A percentile compares a stretch with the other conserved stretches of the same genome.
Evolutionary conservation across 2,329 filamentous ascomycete species (phyloP).

Genomic region (Diaporthe sp.): DNA sequence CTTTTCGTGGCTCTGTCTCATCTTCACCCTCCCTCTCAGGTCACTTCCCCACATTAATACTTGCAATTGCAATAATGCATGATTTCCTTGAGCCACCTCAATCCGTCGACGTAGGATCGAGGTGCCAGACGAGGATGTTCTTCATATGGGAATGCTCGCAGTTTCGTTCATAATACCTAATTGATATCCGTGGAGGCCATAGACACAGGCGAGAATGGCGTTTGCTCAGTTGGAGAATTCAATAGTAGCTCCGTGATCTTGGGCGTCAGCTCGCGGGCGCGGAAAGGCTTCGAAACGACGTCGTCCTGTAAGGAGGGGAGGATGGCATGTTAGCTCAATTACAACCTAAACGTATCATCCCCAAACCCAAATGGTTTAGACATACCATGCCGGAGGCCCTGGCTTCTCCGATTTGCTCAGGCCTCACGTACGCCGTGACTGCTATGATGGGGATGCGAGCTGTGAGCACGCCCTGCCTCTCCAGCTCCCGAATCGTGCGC

Average conservation of each 20-base stretch:
- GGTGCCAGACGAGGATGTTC: not conserved
- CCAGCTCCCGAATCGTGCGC: constrained; percentile 75
- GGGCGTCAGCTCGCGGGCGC: constrained; percentile 77
- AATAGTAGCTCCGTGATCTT: constrained; percentile 72
- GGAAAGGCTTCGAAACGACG: constrained; percentile 84
- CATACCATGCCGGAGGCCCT: constrained; percentile 79
- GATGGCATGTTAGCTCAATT: not conserved
- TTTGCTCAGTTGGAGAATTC: constrained; percentile 43
- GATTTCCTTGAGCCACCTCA: not conserved
- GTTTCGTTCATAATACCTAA: not conserved
- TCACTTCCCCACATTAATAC: not conserved
- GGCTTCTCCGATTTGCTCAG: constrained; percentile 79
- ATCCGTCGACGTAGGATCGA: not conserved
- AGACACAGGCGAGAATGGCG: constrained; percentile 29
- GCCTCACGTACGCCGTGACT: constrained; percentile 85
- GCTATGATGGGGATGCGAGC: constrained; percentile 82
- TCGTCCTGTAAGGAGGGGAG: constrained; percentile 66
- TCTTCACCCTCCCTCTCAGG: not conserved
- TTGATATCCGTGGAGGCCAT: constrained; percentile 7
- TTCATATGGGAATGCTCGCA: not conserved
- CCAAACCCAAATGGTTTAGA: constrained; percentile 38
- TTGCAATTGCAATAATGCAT: not conserved
- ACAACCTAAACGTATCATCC: not conserved
- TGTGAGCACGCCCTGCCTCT: constrained; percentile 70
- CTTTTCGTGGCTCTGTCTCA: not conserved